Conservation (phyloP, 768 basidiomycete genomes). For the Naematelia aurantialba region DNA sequence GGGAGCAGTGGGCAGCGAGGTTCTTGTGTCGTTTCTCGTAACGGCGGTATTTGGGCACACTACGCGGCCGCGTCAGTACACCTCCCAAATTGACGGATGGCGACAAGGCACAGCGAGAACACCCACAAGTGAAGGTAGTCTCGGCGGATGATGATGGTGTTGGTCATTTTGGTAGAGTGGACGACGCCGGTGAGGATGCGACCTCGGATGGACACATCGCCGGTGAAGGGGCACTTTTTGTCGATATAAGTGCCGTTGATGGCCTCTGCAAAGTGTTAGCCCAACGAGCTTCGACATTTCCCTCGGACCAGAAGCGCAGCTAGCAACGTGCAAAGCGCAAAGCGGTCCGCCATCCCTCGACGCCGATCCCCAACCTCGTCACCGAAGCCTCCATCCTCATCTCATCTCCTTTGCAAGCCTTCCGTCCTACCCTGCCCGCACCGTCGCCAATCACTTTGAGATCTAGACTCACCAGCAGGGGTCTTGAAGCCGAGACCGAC, state of each 20-base stretch:
- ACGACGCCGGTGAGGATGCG: slow-evolving; percentile 98
- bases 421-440: slow-evolving; percentile 1
- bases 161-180: slow-evolving; percentile 98
- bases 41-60: slow-evolving; percentile 98
- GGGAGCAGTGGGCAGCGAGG: slow-evolving; percentile 91
- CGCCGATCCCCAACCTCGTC: too few relatives aligned
- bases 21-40: slow-evolving; percentile 92
- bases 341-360: too few relatives aligned
- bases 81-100: neutral
- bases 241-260: slow-evolving; percentile 96
- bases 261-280: slow-evolving; percentile 59
- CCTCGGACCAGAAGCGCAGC: neutral
- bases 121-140: slow-evolving; percentile 52
- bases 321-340: neutral
- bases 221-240: slow-evolving; percentile 99
- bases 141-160: slow-evolving; percentile 89
- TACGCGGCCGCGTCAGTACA: slow-evolving; percentile 65
- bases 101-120: neutral
- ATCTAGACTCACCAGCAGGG: slow-evolving; percentile 56
- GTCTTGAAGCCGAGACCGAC: slow-evolving; percentile 97
- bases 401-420: neutral
- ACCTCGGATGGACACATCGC: slow-evolving; percentile 94
- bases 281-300: too few relatives aligned
- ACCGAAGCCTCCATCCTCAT: too few relatives aligned
- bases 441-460: neutral